Evolutionary conservation across 345 rosid genomes (phyloP), one percentile per base, ranked within the genome.

Genomic region (Clarkia xantiana): DNA sequence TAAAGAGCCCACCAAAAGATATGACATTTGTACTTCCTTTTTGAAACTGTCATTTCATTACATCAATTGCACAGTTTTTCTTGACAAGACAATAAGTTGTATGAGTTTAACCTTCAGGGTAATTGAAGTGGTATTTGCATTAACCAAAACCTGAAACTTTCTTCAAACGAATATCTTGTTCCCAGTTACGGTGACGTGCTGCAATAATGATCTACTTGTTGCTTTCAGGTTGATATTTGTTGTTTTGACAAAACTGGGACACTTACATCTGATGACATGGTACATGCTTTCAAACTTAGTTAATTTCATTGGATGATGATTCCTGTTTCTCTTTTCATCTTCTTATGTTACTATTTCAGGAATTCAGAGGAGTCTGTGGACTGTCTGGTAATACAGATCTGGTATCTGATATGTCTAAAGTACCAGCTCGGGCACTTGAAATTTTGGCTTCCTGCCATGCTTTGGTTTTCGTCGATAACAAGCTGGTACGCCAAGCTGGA

Each of bases 201-300:
- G 29, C 3, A 29, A 7, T 29, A 29, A 29, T 7, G 36, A 40
- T 18, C 51, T 42, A 20, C 22, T 11, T 61, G 65, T 59, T 16
- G 22, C 40, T 40, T 53, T 64, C 91, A 93, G 97, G 97, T 93
- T 70, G 99, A 93, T 71, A 71, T 93, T 49, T 93, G 99, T 44
- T 93, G 99, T 63, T 93, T 93, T 46, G 97, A 93, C 60, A 93
- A 93, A 77, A 93, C 97, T 53, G 97, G 99, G 56, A 93, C 99
- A 29, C 86, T 93, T 44, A 93, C 99, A 15, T 93, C 97, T 44
- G 97, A 93, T 76, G 99, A 93, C 72, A 93, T 93, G 97, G 99
- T 87, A 29, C 49, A 40, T 55, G 14, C 29, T 11, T 49, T 2
- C 19, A 9, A 41, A 29, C 38, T 25, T 10, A 29, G 34, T 25